Base-by-base conservation (phyloP, 139 green algal species). In the Auxenochlorella pyrenoidosa region DNA sequence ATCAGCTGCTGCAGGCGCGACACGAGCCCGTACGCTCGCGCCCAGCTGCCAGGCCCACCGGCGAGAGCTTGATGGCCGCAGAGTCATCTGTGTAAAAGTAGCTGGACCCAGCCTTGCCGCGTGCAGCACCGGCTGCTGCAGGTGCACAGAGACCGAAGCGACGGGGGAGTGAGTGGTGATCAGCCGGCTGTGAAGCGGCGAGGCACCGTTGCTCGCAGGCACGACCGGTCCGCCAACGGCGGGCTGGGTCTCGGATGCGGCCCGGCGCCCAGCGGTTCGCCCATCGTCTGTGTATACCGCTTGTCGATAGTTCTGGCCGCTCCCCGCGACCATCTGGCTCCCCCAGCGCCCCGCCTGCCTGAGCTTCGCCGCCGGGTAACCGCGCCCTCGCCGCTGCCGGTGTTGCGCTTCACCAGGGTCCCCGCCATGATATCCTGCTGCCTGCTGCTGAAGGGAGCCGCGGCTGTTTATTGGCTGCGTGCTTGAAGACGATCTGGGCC, bases 31-130 rank as follows among this genome's bases (percentile, higher is more conserved):
- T n/a, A n/a, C n/a, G n/a, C n/a, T n/a, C n/a, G n/a, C n/a, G n/a
- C n/a, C n/a, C 75, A 41, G 41, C 12, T 40, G 75, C 36, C 58
- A 36, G 19, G 15, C 38, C 81, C 79, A 91, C 88, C 65, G 88
- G 88, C 44, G 88, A 91, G n/a, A 91, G 84, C 79, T 87, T 79
- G 70, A 91, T 82, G 28, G 84, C 54, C 6, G 88, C 71, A 30
- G 80, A 88, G 28, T 89, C 88, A 65, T 91, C 88, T 3, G 82
- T 87, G 82, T 87, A 89, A 41, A 89, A 91, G 66, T 84, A 90
- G 78, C 84, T 79, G 47, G 75, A 76, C 13, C 70, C 72, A n/a
- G 73, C 22, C 81, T 85, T 81, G 77, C 86, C 79, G 71, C 71
- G 75, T 0, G 26, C 81, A 26, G 65, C n/a, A 5, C 40, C 51